Conservation (phyloP, 805 yeast species). For the Debaryomyces prosopidis region DNA sequence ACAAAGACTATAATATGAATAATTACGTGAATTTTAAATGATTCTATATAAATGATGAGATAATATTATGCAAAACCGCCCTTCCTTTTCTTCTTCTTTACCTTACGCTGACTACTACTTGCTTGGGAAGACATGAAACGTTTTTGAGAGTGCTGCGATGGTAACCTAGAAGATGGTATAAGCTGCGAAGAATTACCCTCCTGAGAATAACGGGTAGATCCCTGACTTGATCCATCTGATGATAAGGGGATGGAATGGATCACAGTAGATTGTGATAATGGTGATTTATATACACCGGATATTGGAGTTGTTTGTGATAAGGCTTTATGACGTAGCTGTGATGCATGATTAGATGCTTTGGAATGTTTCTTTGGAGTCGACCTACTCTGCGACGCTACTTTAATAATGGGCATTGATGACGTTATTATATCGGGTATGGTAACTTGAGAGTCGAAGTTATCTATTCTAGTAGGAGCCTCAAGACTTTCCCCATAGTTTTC, state of each 20-base stretch:
- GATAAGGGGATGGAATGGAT: background rate
- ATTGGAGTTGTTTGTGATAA: background rate
- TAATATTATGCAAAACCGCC: slow-evolving; percentile 48
- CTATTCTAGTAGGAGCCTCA: slow-evolving; percentile 1
- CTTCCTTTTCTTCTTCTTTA: slow-evolving; percentile 38
- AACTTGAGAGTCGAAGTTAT: slow-evolving; percentile 5
- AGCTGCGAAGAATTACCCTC: slow-evolving; percentile 6
- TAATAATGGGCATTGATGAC: slow-evolving; percentile 19
- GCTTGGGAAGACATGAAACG: slow-evolving; percentile 4
- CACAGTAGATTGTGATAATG: background rate
- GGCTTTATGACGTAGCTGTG: slow-evolving; percentile 1
- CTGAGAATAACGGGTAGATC: background rate
- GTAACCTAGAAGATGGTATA: background rate
- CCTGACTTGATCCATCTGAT: background rate
- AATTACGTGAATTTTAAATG: background rate
- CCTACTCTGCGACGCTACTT: slow-evolving; percentile 10
- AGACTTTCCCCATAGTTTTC: slow-evolving; percentile 2
- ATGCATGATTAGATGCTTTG: background rate
- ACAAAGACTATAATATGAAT: background rate
- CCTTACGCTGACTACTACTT: slow-evolving; percentile 20
- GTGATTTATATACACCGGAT: background rate
- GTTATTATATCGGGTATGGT: slow-evolving; percentile 1
- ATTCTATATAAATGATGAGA: background rate
- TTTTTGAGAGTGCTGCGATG: slow-evolving; percentile 3
- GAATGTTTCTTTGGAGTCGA: background rate